Conservation (phyloP, 2,329 filamentous ascomycete species). For the Colletotrichum graminicola region DNA sequence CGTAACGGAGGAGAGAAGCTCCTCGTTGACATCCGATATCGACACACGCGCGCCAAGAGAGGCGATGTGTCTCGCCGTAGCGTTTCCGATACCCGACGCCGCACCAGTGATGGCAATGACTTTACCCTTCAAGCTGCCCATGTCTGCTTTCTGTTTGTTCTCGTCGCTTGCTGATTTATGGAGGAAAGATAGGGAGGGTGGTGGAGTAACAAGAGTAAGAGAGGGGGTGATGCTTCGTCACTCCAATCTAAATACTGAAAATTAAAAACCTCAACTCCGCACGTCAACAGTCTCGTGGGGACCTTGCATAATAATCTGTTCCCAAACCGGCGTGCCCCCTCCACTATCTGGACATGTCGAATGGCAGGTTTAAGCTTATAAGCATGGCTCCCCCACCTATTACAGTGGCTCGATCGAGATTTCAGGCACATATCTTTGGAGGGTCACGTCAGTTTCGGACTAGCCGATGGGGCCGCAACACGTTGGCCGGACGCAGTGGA, state of each 20-base stretch:
- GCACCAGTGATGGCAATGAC: slow-evolving; percentile 63
- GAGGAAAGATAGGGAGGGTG: no score
- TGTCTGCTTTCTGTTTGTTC: not conserved
- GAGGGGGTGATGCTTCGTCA: no score
- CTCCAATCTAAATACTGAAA: no score
- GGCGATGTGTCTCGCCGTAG: slow-evolving; percentile 58
- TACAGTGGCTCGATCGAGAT: not conserved
- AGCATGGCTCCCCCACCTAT: not conserved
- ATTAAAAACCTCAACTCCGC: not conserved
- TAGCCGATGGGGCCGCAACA: no score
- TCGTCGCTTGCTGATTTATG: no score
- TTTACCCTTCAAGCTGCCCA: slow-evolving; percentile 48
- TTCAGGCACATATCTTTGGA: not conserved
- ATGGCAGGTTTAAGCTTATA: not conserved
- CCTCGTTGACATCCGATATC: slow-evolving; percentile 59
- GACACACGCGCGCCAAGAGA: slow-evolving; percentile 59
- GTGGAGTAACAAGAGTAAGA: no score
- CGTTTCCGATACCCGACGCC: slow-evolving; percentile 62
- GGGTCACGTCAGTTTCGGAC: not conserved
- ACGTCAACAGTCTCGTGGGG: no score
- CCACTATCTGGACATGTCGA: not conserved
- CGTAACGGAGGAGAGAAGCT: slow-evolving; percentile 46
- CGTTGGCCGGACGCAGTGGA: not conserved
- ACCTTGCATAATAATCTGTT: no score
- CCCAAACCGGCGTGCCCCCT: not conserved